Conservation (phyloP, 2,329 filamentous ascomycete genomes). For the Cladosporium phlei region DNA sequence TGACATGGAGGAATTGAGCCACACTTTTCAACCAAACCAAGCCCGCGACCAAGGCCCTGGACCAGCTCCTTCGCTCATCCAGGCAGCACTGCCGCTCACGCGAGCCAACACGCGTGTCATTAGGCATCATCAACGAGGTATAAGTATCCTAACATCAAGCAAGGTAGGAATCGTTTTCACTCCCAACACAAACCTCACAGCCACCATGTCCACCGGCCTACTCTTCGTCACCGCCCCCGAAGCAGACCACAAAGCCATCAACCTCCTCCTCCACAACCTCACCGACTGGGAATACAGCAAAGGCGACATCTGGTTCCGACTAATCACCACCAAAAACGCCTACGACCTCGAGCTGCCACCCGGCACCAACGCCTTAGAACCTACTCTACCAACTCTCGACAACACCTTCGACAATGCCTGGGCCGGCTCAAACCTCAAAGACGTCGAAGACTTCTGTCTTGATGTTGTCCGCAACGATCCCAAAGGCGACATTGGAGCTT, state of each 20-base stretch:
- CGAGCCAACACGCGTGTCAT: not conserved
- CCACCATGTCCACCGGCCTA: not conserved
- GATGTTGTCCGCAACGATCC: not conserved
- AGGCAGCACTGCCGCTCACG: not conserved
- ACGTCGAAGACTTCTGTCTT: slow-evolving; percentile 17
- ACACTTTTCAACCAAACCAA: too few species aligned
- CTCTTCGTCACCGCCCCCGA: slow-evolving; percentile 18
- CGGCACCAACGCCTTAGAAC: not conserved
- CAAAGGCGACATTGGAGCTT: not conserved
- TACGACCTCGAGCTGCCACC: slow-evolving; percentile 9
- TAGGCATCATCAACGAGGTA: not conserved
- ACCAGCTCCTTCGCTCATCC: not conserved
- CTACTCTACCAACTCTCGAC: not conserved
- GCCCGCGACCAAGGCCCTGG: not conserved
- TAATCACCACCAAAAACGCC: slow-evolving; percentile 15
- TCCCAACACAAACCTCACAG: not conserved
- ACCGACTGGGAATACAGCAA: slow-evolving; percentile 14
- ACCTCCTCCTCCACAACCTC: slow-evolving; percentile 17
- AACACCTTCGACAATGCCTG: slow-evolving; percentile 15
- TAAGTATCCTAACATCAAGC: too few species aligned
- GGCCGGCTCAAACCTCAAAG: slow-evolving; percentile 13
- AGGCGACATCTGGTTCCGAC: slow-evolving; percentile 6
- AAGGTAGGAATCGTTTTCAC: too few species aligned
- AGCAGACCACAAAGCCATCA: slow-evolving; percentile 16
- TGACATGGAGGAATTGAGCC: too few species aligned